Percentiles rank a stretch among this genome's conserved stretches.
These are phyloP conservation scores for Monosporascus sp. DNA, from an alignment of 2,329 filamentous ascomycete genomes.

Conservation along the genomic window DNA sequence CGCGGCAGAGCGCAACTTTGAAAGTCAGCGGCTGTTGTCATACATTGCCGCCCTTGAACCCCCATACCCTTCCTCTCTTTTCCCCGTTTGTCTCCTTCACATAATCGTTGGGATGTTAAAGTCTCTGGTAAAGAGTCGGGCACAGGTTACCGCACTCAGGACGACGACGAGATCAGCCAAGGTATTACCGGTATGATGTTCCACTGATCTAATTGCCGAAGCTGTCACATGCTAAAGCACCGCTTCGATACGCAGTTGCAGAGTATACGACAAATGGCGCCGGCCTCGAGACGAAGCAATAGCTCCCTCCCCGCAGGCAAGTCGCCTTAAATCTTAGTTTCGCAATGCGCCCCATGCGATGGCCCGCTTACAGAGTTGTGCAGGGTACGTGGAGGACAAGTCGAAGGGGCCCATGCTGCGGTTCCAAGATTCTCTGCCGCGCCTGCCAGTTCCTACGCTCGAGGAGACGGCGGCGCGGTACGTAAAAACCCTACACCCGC, in stretches of 20 bases:
- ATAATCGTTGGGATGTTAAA: constrained; percentile 25
- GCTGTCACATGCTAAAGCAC: constrained; percentile 9
- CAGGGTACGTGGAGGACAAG: constrained; percentile 74
- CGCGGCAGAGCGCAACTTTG: neutral
- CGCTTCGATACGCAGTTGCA: constrained; percentile 9
- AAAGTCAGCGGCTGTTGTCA: neutral
- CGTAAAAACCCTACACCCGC: constrained; percentile 70
- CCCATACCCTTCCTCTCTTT: neutral
- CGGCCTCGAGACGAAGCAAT: constrained; percentile 46
- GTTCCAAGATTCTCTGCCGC: constrained; percentile 80
- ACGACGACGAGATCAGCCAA: constrained; percentile 19
- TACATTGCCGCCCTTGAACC: neutral
- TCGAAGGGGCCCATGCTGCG: constrained; percentile 76
- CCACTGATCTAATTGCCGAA: neutral
- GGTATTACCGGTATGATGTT: constrained; percentile 16
- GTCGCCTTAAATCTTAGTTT: constrained; percentile 4
- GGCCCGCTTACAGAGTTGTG: constrained; percentile 3
- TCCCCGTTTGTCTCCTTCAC: constrained; percentile 7
- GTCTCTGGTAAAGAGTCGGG: constrained; percentile 27
- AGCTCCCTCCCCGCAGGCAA: constrained; percentile 52
- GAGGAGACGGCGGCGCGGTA: constrained; percentile 78
- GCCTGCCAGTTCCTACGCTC: constrained; percentile 72
- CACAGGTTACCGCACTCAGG: constrained; percentile 26
- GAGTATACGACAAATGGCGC: constrained; percentile 44
- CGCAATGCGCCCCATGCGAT: neutral